A percentile compares a stretch with the other conserved stretches of the same genome.
These are phyloP conservation scores for Cystobasidium sp. DNA, from an alignment of 1,284 basidiomycete species.

Conservation along the genomic window DNA sequence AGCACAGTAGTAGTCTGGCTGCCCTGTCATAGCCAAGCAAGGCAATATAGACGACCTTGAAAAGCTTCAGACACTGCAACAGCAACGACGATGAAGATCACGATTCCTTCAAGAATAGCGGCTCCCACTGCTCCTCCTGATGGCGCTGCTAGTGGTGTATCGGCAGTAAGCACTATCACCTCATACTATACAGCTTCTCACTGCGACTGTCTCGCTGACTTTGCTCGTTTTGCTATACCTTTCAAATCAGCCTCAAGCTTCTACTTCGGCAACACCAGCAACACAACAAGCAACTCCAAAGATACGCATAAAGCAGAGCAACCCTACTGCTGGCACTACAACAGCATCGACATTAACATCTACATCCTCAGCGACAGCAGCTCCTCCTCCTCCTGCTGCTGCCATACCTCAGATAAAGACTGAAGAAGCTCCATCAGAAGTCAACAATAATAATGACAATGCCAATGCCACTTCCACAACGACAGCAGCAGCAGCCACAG, in stretches of 20 bases:
- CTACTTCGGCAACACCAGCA: background rate
- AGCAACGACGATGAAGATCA: slow-evolving; percentile 25
- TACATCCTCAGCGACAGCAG: background rate
- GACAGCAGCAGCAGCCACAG: background rate
- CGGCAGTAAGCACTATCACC: background rate
- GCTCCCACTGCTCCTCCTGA: slow-evolving; percentile 28
- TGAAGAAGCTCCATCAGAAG: slow-evolving; percentile 8
- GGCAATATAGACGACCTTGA: background rate
- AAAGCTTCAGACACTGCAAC: background rate
- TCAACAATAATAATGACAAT: background rate
- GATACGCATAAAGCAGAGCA: slow-evolving; percentile 4
- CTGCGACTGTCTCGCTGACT: background rate
- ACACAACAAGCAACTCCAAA: background rate
- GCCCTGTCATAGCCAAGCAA: no score
- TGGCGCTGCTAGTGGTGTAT: background rate
- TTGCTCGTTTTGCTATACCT: background rate
- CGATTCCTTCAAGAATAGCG: slow-evolving; percentile 18
- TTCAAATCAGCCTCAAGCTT: background rate
- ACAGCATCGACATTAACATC: background rate
- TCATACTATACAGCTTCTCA: background rate
- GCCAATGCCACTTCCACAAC: background rate
- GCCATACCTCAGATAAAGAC: background rate
- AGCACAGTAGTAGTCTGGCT: no score
- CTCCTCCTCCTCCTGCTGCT: background rate
- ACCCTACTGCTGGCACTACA: background rate